These are phyloP conservation scores for Xerocomellus chrysenteron DNA, from an alignment of 768 basidiomycete genomes.

Conservation along the genomic window DNA sequence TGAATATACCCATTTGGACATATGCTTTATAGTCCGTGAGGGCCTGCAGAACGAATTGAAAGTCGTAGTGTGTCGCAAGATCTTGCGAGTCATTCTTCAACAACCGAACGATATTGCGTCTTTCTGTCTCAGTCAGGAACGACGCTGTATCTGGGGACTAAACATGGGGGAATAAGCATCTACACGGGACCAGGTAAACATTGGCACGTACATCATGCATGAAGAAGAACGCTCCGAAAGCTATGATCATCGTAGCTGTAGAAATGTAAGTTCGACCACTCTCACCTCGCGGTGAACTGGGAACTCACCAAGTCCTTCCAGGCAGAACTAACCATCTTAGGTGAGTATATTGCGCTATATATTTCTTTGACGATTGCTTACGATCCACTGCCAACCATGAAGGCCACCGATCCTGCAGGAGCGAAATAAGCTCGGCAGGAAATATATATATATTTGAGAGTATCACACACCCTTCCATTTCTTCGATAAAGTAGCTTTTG, in stretches of 20 bases:
- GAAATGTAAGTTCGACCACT: background rate
- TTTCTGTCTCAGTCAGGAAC: slow-evolving; percentile 50
- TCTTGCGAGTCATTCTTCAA: slow-evolving; percentile 45
- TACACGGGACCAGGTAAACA: background rate
- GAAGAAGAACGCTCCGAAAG: slow-evolving; percentile 40
- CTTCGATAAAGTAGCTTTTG: slow-evolving; percentile 34
- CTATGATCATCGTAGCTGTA: slow-evolving; percentile 24
- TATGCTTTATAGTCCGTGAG: slow-evolving; percentile 44
- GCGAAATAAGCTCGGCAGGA: background rate
- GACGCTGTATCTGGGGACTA: slow-evolving; percentile 58
- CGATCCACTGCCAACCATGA: slow-evolving; percentile 39
- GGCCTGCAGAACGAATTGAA: slow-evolving; percentile 49
- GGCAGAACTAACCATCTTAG: slow-evolving; percentile 22
- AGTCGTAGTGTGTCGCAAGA: slow-evolving; percentile 45
- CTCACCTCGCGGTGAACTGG: background rate
- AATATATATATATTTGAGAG: slow-evolving; percentile 11
- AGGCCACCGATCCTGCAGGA: slow-evolving; percentile 24
- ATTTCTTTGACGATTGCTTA: slow-evolving; percentile 11
- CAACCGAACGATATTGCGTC: slow-evolving; percentile 30
- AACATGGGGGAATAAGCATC: background rate
- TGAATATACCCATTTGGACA: slow-evolving; percentile 36
- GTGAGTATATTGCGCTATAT: slow-evolving; percentile 7
- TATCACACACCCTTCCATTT: slow-evolving; percentile 31
- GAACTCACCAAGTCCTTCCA: slow-evolving; percentile 27
- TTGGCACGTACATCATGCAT: slow-evolving; percentile 46